Base-by-base conservation (phyloP, 2,329 filamentous ascomycete genomes). In the Lasiodiplodia hormozganensis region DNA sequence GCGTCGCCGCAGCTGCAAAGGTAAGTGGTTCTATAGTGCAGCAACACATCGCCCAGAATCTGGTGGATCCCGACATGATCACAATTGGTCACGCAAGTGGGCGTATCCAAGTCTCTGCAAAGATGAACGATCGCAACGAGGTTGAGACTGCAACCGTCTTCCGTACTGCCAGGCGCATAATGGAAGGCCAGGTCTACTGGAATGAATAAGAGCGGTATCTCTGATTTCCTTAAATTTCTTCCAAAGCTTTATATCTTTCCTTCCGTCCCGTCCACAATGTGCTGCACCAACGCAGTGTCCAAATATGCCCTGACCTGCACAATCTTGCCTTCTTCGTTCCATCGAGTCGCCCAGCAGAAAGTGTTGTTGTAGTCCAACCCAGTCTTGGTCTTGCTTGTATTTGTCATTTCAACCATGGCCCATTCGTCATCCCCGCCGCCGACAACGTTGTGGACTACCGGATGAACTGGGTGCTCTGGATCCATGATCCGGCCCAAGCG, bases 61-160 rank as follows among this genome's bases (percentile, higher is more conserved):
- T 71, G 0, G 75, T 78, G 12, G 71, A 73, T 66, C 68, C 72
- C 6, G 75, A 72, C 31, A 72, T 71, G 7, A 73, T 82, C n/a
- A 82, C 79, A 0, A 78, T 82, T 49, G 79, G 77, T 1, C 80
- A 82, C 72, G 71, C 76, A 6, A 80, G 79, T 60, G 80, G 80
- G 3, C 72, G 71, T 18, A 68, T 81, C n/a, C 76, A 77, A 52
- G 78, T 81, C 28, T 75, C 76, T 60, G 60, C 60, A 21, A 28
- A 47, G 12, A 64, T 64, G 60, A 65, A 70, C 2, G 71, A 72
- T 25, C 71, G 72, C 1, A 40, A 53, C 7, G 72, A 77, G 3
- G 72, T 73, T 31, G 76, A 73, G 54, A 52, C 60, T 52, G 77
- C 74, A 2, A 76, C 74, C 3, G 79, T 81, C 1, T 79, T 76